These are phyloP conservation scores for Penicillium turbatum DNA, from an alignment of 495 filamentous ascomycete genomes.

Conservation along the genomic window DNA sequence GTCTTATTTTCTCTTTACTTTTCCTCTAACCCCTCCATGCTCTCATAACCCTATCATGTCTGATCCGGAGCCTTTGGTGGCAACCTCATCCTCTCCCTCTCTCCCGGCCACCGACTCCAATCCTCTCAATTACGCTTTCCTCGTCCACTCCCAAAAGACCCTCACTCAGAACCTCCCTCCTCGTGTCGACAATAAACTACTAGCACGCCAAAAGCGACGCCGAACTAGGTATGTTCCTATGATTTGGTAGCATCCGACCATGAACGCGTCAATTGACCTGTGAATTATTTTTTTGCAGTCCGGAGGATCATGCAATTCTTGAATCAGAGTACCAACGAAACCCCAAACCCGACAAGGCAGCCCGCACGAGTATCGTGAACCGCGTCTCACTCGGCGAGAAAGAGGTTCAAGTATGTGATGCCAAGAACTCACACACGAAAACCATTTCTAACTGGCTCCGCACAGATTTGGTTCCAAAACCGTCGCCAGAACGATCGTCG, in stretches of 20 bases:
- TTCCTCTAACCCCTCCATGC: constrained; percentile 16
- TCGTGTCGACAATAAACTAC: constrained; percentile 61
- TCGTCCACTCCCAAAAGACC: constrained; percentile 65
- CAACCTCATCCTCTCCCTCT: constrained; percentile 37
- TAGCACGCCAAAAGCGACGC: constrained; percentile 64
- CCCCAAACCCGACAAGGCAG: constrained; percentile 87
- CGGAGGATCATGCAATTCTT: constrained; percentile 85
- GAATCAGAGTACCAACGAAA: constrained; percentile 83
- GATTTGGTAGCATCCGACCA: not conserved
- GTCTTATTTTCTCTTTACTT: constrained; percentile 5
- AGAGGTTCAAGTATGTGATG: constrained; percentile 81
- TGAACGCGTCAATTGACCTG: constrained; percentile 14
- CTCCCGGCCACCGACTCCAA: constrained; percentile 35
- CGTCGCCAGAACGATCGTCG: constrained; percentile 88
- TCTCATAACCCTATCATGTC: constrained; percentile 31
- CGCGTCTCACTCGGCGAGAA: constrained; percentile 91
- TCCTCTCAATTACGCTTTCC: constrained; percentile 55
- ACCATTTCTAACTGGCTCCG: constrained; percentile 15
- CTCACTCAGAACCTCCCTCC: constrained; percentile 59
- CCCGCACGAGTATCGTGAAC: constrained; percentile 76
- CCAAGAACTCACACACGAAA: constrained; percentile 26
- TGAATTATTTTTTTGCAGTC: constrained; percentile 45
- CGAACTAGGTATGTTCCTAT: constrained; percentile 53
- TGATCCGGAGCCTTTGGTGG: constrained; percentile 34
- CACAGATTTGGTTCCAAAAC: constrained; percentile 99